Evolutionary conservation across 257 asterid species (phyloP), one percentile per base, ranked within the genome.

Genomic region (Jasminum sambac): DNA sequence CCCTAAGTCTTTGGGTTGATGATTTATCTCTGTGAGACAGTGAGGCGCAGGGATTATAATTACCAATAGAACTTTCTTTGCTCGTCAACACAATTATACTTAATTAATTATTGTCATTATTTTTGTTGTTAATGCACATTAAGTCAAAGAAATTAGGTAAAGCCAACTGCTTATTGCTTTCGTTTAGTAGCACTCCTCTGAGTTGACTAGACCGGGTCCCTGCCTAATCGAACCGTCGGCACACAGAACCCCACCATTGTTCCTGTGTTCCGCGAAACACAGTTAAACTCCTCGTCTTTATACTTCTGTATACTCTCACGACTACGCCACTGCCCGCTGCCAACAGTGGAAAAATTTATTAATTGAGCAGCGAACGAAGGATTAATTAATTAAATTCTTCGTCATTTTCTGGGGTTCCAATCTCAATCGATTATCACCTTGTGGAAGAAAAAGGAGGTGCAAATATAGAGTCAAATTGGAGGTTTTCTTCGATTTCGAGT

Each of bases 121-220:
- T n/a, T n/a, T n/a, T n/a, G n/a, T n/a, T 69, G 19, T 16, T 66
- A 40, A 16, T 66, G 25, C 36, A 8, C 1, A 69, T 2, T 19
- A 8, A 46, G 76, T 78, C 73, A 69, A 44, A 38, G 50, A 57
- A 9, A 68, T 80, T 80, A 26, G 82, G 84, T 66, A 63, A 57
- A 37, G 60, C 68, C 65, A 48, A 19, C 19, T 21, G 46, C 30
- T 48, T 48, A 42, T 24, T 39, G 48, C 36, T 64, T 8, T 37
- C 41, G 41, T 39, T 12, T 11, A 17, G 11, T 50, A 48, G 24
- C 25, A 17, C 25, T 48, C 59, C 24, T 8, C 59, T 0, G 1
- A 8, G 59, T 50, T 50, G 59, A 50, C 59, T 17, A 50, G 26
- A 17, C 59, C 59, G 8, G 25, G 59, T 17, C 12, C 59, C 58